These are phyloP conservation scores for Lyophyllum decastes DNA, from an alignment of 768 basidiomycete genomes.

Conservation along the genomic window DNA sequence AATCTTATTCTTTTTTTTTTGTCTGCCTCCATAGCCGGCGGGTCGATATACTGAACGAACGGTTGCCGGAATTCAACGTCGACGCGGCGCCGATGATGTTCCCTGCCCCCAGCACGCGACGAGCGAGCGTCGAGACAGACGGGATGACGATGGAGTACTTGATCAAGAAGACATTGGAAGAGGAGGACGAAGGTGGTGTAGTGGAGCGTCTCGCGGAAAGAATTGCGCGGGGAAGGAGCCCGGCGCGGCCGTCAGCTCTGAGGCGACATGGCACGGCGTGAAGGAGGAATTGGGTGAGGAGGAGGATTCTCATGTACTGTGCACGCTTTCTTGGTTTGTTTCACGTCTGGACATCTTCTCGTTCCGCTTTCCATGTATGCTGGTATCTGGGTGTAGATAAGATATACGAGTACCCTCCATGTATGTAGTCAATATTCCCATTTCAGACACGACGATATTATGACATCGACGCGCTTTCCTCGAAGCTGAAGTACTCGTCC, in stretches of 20 bases:
- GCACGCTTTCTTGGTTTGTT: background rate
- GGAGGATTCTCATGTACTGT: background rate
- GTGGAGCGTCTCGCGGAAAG: slow-evolving; percentile 65
- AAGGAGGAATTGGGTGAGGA: background rate
- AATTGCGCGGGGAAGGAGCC: slow-evolving; percentile 54
- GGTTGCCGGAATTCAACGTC: slow-evolving; percentile 60
- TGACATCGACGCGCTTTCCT: background rate
- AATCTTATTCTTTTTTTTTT: background rate
- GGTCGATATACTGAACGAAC: slow-evolving; percentile 74
- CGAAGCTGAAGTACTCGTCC: too few species aligned
- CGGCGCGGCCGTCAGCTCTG: slow-evolving; percentile 50
- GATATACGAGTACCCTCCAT: background rate
- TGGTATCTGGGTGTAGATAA: background rate
- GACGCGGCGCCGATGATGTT: slow-evolving; percentile 43
- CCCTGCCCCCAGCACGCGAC: slow-evolving; percentile 66
- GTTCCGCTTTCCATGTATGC: background rate
- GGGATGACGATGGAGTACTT: slow-evolving; percentile 63
- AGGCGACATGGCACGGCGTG: slow-evolving; percentile 67
- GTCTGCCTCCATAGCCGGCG: slow-evolving; percentile 50
- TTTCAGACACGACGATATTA: background rate
- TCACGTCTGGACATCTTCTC: background rate
- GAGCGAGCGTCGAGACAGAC: slow-evolving; percentile 40
- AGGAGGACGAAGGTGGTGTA: slow-evolving; percentile 52
- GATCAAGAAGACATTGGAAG: slow-evolving; percentile 63
- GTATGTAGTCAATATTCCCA: background rate